Base-by-base conservation (phyloP, 192 early-diverging fungal genomes). In the Umbelopsis isabellina region DNA sequence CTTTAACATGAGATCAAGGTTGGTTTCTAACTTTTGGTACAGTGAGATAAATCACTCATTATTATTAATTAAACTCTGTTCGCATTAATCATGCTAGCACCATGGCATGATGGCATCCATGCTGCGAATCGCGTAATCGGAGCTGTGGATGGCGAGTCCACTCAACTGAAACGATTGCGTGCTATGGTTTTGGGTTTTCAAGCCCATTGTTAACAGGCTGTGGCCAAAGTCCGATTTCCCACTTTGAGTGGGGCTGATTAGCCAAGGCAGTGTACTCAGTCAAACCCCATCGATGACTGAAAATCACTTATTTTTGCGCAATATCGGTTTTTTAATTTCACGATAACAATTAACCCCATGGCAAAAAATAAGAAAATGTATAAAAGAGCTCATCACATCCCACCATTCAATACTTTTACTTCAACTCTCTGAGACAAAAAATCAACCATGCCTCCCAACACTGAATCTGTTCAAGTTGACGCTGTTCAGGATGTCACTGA, bases 401-500 rank as follows among this genome's bases (percentile, higher is more conserved):
- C 33, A 15, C 27, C 13, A 25, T 33, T 16, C 11, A 27, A 1
- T 33, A 12, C 3, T 1, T 1, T 61, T 61, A 35, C 13, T 61
- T 35, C 23, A 35, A 13, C 2, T 8, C 37, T 61, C 1, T 1
- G 9, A 16, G 7, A 55, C 2, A 8, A 23, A 23, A 55, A 30
- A 30, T n/a, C 35, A 25, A 58, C 4, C 27, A 58, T 61, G 55
- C 55, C 55, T 35, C 55, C 55, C 27, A 61, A 61, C 30, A 61
- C 55, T 12, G 55, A 61, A 61, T 61, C 55, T 44, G 72, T 73
- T 9, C 52, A 67, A 66, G 25, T 22, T 12, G 30, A 61, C 27
- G 27, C 55, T 46, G 72, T 73, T 21, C 52, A 67, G 51, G 44
- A 23, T 20, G 16, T 73, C 46, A 61, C 64, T 22, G 37, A 67